Percentiles rank a stretch among this genome's conserved stretches.
These are phyloP conservation scores for Cudoniella acicularis DNA, from an alignment of 495 filamentous ascomycete genomes.

Conservation along the genomic window DNA sequence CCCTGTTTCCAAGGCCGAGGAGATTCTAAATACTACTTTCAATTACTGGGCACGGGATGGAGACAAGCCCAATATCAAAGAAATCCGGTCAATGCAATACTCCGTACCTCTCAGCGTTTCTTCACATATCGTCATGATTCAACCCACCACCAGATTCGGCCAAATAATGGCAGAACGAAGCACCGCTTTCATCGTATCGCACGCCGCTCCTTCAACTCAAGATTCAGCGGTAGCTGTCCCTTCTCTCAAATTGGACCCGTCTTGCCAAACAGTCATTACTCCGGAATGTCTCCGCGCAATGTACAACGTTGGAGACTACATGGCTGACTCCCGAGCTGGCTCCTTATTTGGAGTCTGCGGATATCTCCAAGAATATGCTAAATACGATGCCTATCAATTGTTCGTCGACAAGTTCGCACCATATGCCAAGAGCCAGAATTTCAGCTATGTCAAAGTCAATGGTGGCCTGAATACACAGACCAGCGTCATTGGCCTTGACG, in stretches of 20 bases:
- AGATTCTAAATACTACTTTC: conserved; percentile 45
- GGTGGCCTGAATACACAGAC: conserved; percentile 57
- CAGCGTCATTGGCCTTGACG: conserved; percentile 34
- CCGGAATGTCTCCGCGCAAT: conserved; percentile 11
- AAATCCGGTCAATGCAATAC: conserved; percentile 38
- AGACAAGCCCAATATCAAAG: conserved; percentile 14
- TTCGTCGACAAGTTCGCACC: conserved; percentile 52
- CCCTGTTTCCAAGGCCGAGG: conserved; percentile 39
- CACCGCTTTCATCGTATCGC: not conserved
- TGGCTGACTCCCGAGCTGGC: conserved; percentile 30
- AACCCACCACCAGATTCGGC: conserved; percentile 60
- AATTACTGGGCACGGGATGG: conserved; percentile 35
- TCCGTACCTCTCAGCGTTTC: conserved; percentile 50
- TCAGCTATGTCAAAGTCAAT: conserved; percentile 58
- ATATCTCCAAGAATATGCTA: conserved; percentile 63
- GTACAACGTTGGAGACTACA: conserved; percentile 25
- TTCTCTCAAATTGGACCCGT: not conserved
- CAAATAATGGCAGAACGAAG: conserved; percentile 21
- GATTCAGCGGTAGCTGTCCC: not conserved
- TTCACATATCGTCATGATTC: conserved; percentile 55
- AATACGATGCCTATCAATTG: conserved; percentile 48
- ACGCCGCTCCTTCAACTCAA: not conserved
- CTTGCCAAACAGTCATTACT: conserved; percentile 8
- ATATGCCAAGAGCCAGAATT: conserved; percentile 33
- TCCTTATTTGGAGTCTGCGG: conserved; percentile 59